These are phyloP conservation scores for Zygotorulaspora danielsina DNA, from an alignment of 805 yeast genomes.

Conservation along the genomic window DNA sequence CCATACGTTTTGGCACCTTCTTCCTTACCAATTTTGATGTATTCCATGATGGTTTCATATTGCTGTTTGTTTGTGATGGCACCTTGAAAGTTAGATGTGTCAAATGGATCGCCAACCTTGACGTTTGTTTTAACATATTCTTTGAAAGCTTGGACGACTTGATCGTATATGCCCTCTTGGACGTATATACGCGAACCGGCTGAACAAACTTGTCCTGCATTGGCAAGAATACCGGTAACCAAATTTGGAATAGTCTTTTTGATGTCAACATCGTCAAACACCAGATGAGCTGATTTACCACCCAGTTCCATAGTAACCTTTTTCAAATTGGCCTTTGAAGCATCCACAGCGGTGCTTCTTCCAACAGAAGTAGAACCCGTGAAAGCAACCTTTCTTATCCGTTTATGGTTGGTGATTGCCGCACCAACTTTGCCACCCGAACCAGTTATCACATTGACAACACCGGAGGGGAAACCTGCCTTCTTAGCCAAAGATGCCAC, in stretches of 20 bases:
- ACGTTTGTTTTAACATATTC: slow-evolving; percentile 49
- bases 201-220: slow-evolving; percentile 80
- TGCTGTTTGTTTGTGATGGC: slow-evolving; percentile 71
- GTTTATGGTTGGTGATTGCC: slow-evolving; percentile 63
- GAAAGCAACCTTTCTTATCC: slow-evolving; percentile 70
- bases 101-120: slow-evolving; percentile 75
- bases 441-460: slow-evolving; percentile 69
- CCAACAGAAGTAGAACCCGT: slow-evolving; percentile 81
- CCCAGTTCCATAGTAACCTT: slow-evolving; percentile 79
- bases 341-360: slow-evolving; percentile 61
- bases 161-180: slow-evolving; percentile 68
- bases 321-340: slow-evolving; percentile 69
- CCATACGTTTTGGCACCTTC: slow-evolving; percentile 71
- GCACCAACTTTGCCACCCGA: slow-evolving; percentile 71
- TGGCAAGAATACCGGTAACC: slow-evolving; percentile 66
- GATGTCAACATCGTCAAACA: slow-evolving; percentile 64
- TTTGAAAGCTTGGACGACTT: slow-evolving; percentile 55
- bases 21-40: slow-evolving; percentile 60
- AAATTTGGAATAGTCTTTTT: slow-evolving; percentile 48
- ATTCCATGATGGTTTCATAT: slow-evolving; percentile 62
- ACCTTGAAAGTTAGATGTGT: slow-evolving; percentile 64
- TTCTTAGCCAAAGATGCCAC: slow-evolving; percentile 58
- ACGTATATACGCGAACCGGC: slow-evolving; percentile 78
- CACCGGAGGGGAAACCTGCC: slow-evolving; percentile 74
- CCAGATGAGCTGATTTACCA: slow-evolving; percentile 77